Conservation (phyloP, 1,284 basidiomycete genomes). For the Puccinia polysora region DNA sequence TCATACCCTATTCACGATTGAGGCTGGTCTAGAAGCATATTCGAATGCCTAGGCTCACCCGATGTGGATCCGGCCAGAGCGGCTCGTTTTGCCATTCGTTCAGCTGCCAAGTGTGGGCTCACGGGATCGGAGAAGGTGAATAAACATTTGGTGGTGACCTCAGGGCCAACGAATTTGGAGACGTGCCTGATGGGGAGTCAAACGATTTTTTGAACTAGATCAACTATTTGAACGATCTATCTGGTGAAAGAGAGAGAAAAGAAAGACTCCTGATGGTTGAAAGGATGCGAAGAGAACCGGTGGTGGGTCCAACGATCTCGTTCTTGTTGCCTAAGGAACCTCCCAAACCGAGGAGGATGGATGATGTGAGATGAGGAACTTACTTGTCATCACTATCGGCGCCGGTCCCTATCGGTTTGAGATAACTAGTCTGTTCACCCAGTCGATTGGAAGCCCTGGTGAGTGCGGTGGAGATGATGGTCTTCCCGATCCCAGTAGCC, state of each 20-base stretch:
- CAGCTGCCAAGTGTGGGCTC: conserved; percentile 83
- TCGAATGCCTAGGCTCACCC: conserved; percentile 52
- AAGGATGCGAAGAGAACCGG: too few species aligned
- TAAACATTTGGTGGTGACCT: conserved; percentile 67
- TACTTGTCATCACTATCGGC: conserved; percentile 68
- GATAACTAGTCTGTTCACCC: conserved; percentile 63
- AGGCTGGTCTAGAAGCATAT: conserved; percentile 47
- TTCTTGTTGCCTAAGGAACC: too few species aligned
- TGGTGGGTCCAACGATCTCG: too few species aligned
- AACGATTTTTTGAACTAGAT: neutral
- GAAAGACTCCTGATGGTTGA: too few species aligned
- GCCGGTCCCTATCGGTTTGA: conserved; percentile 89
- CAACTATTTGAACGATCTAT: neutral
- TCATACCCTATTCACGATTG: too few species aligned
- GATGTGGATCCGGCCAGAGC: conserved; percentile 54
- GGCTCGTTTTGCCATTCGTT: conserved; percentile 53
- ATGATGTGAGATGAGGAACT: conserved; percentile 61
- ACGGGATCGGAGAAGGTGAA: conserved; percentile 83
- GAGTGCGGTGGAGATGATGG: conserved; percentile 76
- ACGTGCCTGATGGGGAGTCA: conserved; percentile 62
- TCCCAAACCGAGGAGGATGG: too few species aligned
- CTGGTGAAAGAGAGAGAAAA: neutral
- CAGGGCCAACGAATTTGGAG: conserved; percentile 58
- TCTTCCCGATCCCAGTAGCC: conserved; percentile 82
- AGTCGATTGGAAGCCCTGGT: conserved; percentile 62